These are phyloP conservation scores for Trametes hirsuta DNA, from an alignment of 1,284 basidiomycete species.

Conservation along the genomic window DNA sequence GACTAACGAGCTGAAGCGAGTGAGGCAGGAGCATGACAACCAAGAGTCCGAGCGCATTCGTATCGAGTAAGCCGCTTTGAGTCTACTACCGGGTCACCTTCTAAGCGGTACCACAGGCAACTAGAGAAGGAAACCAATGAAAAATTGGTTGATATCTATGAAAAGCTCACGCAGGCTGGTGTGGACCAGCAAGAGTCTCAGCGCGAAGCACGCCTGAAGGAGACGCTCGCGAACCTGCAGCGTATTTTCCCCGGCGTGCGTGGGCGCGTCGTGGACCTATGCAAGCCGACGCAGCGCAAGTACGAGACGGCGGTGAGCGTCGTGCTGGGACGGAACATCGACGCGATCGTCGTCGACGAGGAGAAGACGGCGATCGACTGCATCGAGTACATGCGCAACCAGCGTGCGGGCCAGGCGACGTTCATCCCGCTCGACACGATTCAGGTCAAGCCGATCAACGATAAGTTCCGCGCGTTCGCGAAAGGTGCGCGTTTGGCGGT, in stretches of 20 bases:
- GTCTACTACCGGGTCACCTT: neutral
- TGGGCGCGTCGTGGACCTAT: constrained; percentile 90
- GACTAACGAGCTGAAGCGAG: constrained; percentile 56
- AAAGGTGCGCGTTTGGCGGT: constrained; percentile 93
- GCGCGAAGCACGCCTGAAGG: constrained; percentile 83
- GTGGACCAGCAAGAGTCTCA: constrained; percentile 88
- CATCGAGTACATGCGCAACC: constrained; percentile 97
- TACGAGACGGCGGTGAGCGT: constrained; percentile 95
- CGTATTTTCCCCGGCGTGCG: constrained; percentile 92
- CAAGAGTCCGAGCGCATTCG: constrained; percentile 75
- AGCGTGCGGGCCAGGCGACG: constrained; percentile 93
- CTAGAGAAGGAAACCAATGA: constrained; percentile 91
- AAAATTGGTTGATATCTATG: constrained; percentile 82
- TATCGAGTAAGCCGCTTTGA: constrained; percentile 56
- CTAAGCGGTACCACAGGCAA: constrained; percentile 57
- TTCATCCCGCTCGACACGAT: constrained; percentile 98
- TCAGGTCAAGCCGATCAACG: constrained; percentile 91
- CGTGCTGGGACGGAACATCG: constrained; percentile 93
- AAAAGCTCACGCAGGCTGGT: constrained; percentile 87
- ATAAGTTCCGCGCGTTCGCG: constrained; percentile 91
- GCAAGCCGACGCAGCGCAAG: constrained; percentile 91
- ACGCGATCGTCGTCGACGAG: constrained; percentile 94
- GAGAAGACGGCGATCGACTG: constrained; percentile 98
- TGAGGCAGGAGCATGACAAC: constrained; percentile 75
- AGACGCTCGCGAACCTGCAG: constrained; percentile 83